Percentiles rank a stretch among this genome's conserved stretches.
These are phyloP conservation scores for Kwoniella mangroviensis DNA, from an alignment of 768 basidiomycete genomes.

Conservation along the genomic window DNA sequence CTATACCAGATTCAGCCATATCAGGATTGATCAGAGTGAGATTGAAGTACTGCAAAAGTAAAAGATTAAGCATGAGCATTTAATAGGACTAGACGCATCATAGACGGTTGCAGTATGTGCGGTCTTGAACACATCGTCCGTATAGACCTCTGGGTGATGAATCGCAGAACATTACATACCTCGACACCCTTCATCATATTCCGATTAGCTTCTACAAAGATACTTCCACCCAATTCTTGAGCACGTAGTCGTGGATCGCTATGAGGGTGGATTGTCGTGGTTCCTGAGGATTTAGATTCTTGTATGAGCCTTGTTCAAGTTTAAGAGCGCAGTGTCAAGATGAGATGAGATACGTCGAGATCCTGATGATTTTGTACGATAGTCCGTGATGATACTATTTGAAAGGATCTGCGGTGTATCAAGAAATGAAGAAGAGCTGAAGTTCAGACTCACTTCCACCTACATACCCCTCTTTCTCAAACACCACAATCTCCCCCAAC, in stretches of 20 bases:
- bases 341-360: no score
- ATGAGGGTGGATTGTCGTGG: constrained; percentile 77
- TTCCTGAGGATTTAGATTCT: constrained; percentile 63
- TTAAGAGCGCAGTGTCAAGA: no score
- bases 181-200: constrained; percentile 74
- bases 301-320: no score
- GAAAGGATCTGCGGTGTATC: no score
- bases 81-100: no score
- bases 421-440: constrained; percentile 10
- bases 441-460: constrained; percentile 71
- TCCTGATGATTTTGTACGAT: no score
- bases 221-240: constrained; percentile 83
- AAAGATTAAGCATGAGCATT: no score
- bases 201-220: constrained; percentile 75
- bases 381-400: no score
- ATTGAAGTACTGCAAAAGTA: constrained; percentile 50
- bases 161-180: constrained; percentile 58
- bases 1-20: constrained; percentile 39
- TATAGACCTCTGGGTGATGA: no score
- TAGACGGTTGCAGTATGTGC: no score
- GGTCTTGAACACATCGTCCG: no score
- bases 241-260: constrained; percentile 65
- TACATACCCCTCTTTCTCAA: constrained; percentile 74
- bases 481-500: constrained; percentile 79
- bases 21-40: constrained; percentile 38